Base-by-base conservation (phyloP, 2,329 filamentous ascomycete genomes). In the Domatiomyces globalis region DNA sequence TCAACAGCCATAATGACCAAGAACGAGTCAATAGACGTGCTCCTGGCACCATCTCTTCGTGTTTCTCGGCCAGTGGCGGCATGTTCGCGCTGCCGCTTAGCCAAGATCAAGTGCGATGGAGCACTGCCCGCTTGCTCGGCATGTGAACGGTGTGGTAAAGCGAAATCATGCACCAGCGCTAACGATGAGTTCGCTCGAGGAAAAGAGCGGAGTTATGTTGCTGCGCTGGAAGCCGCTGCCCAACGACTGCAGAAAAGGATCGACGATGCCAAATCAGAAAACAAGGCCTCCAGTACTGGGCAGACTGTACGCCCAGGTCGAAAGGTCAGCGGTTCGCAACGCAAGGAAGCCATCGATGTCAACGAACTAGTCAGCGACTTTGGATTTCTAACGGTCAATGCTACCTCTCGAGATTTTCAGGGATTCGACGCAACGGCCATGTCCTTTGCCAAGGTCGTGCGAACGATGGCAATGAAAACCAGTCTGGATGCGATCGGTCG, bases 21-120 rank as follows among this genome's bases (percentile, higher is more conserved):
- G 45, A 43, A 45, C 10, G 58, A 60, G 49, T 54, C 58, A n/a
- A 50, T 62, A 15, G 60, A 62, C 20, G 55, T 59, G 12, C 56
- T 62, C 25, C 49, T 62, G 18, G 45, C 54, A 15, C 81, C 81
- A 18, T 68, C 83, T 49, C 70, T 87, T 60, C 78, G 81, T 61
- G 85, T 90, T 56, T 88, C 84, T 63, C 77, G 85, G 56, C 85
- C 85, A 4, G 84, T 87, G 48, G 84, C 84, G 50, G 85, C 85
- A 20, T 90, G 85, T 66, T 85, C 84, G 53, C 76, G 84, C 73
- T 90, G 85, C 71, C 86, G 92, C 54, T 80, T 84, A 55, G 89
- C 90, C 50, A 98, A 98, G 72, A 88, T 96, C 65, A 95, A 94
- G 80, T 98, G 92, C 63, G 92, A 96, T 70, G 90, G 92, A 55